phyloP scores from a whole-genome alignment of 2,329 filamentous ascomycete genomes.

The Thermoascus crustaceus region DNA sequence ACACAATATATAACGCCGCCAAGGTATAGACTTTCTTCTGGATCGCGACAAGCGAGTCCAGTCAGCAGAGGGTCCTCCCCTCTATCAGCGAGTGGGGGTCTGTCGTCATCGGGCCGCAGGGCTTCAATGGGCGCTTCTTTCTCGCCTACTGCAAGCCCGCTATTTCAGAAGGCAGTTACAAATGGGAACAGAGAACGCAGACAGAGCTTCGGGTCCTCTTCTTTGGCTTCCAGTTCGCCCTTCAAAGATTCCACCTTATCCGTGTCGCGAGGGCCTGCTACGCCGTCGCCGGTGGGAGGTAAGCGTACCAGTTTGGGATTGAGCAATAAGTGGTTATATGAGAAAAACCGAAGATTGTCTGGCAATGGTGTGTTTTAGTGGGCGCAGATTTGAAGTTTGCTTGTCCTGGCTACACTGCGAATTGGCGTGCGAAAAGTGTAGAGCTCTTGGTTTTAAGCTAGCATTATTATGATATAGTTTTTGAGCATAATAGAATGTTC shows the following conservation, averaged over 20 bases:
- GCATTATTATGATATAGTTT: no score
- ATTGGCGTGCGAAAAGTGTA: background rate
- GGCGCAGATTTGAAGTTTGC: slow-evolving; percentile 1
- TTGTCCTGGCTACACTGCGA: slow-evolving; percentile 3
- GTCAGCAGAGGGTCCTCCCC: slow-evolving; percentile 31
- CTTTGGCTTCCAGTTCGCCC: slow-evolving; percentile 26
- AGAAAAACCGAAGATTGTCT: slow-evolving; percentile 52
- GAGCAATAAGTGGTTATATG: slow-evolving; percentile 93
- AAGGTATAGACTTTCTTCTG: slow-evolving; percentile 70
- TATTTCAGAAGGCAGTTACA: slow-evolving; percentile 61
- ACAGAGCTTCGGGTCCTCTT: slow-evolving; percentile 55
- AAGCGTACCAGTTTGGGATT: slow-evolving; percentile 68
- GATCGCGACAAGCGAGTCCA: slow-evolving; percentile 38
- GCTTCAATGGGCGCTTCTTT: slow-evolving; percentile 43
- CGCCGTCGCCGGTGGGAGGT: slow-evolving; percentile 57
- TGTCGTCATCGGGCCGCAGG: slow-evolving; percentile 25
- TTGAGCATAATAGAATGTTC: no score
- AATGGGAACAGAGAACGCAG: slow-evolving; percentile 42
- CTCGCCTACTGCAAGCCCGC: slow-evolving; percentile 46
- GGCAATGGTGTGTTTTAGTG: slow-evolving; percentile 28
- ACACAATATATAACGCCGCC: slow-evolving; percentile 78
- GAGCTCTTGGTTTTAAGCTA: background rate
- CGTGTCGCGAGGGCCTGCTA: slow-evolving; percentile 54
- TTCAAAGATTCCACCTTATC: slow-evolving; percentile 40
- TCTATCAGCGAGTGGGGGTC: slow-evolving; percentile 28